A percentile compares a stretch with the other conserved stretches of the same genome.
Evolutionary conservation across 768 basidiomycete species (phyloP).

Genomic region (Lactifluus volemus): DNA sequence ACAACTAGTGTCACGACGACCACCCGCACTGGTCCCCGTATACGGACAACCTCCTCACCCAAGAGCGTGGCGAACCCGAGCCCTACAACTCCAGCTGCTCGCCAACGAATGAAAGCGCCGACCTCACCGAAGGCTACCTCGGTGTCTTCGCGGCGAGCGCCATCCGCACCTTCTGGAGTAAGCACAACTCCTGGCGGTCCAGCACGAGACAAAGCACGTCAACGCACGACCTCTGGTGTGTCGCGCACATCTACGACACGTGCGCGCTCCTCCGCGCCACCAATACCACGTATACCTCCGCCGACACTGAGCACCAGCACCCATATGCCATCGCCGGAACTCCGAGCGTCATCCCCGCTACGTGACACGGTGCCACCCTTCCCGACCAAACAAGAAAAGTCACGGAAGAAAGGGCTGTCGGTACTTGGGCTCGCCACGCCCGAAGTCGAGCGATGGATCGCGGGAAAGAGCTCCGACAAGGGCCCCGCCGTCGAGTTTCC

Average conservation of each 20-base stretch:
- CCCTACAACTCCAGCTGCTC: not conserved
- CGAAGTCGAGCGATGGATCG: conserved; percentile 46
- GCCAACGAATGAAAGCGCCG: conserved; percentile 8
- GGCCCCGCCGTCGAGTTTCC: conserved; percentile 31
- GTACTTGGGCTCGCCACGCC: conserved; percentile 43
- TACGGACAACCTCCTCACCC: conserved; percentile 17
- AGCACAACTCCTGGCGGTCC: not conserved
- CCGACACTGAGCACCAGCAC: not conserved
- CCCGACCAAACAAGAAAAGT: conserved; percentile 21
- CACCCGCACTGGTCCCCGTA: conserved; percentile 1
- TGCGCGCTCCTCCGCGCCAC: conserved; percentile 3
- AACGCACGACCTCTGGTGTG: not conserved
- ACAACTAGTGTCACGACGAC: not conserved
- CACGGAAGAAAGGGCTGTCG: conserved; percentile 10
- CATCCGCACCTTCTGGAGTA: not conserved
- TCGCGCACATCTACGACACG: conserved; percentile 7
- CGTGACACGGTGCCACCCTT: conserved; percentile 26
- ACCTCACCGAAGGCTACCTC: not conserved
- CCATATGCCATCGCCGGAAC: conserved; percentile 18
- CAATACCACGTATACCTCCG: conserved; percentile 3
- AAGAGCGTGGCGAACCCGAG: conserved; percentile 3
- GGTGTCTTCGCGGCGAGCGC: not conserved
- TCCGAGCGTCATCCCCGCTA: conserved; percentile 9
- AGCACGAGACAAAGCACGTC: conserved; percentile 3
- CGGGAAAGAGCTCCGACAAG: conserved; percentile 28